A percentile compares a stretch with the other conserved stretches of the same genome.
phyloP scores from a whole-genome alignment of 2,329 filamentous ascomycete genomes.

The Alternaria burnsii region DNA sequence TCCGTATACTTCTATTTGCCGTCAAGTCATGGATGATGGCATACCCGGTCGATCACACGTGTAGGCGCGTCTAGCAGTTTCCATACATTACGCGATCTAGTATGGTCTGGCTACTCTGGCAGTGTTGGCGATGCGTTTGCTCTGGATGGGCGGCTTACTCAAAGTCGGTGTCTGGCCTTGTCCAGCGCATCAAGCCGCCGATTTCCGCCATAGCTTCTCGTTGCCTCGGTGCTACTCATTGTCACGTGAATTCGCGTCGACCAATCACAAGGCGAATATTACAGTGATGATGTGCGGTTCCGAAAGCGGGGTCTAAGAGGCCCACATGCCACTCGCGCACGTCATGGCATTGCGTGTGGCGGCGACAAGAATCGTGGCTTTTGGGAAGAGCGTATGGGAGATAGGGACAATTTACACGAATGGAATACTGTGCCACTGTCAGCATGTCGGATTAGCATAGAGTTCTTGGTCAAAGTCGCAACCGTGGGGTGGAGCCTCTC shows the following conservation, averaged over 20 bases:
- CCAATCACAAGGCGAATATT: slow-evolving; percentile 20
- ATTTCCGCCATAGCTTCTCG: slow-evolving; percentile 12
- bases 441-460: background rate
- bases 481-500: slow-evolving; percentile 21
- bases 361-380: background rate
- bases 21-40: slow-evolving; percentile 2
- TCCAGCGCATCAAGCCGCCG: slow-evolving; percentile 10
- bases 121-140: slow-evolving; percentile 2
- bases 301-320: slow-evolving; percentile 25
- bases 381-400: background rate
- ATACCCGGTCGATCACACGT: slow-evolving; percentile 3
- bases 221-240: slow-evolving; percentile 10
- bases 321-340: slow-evolving; percentile 15
- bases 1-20: background rate
- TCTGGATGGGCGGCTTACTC: slow-evolving; percentile 14
- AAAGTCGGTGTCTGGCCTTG: slow-evolving; percentile 14
- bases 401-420: background rate
- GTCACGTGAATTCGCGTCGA: slow-evolving; percentile 25
- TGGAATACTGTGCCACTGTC: background rate
- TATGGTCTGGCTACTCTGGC: slow-evolving; percentile 5
- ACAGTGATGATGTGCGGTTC: slow-evolving; percentile 19
- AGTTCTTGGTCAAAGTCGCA: slow-evolving; percentile 2
- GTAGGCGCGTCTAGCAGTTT: slow-evolving; percentile 4
- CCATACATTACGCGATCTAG: slow-evolving; percentile 6
- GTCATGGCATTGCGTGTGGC: slow-evolving; percentile 1